Conservation (phyloP, 2,329 filamentous ascomycete genomes). For the Metarhizium humberi region DNA sequence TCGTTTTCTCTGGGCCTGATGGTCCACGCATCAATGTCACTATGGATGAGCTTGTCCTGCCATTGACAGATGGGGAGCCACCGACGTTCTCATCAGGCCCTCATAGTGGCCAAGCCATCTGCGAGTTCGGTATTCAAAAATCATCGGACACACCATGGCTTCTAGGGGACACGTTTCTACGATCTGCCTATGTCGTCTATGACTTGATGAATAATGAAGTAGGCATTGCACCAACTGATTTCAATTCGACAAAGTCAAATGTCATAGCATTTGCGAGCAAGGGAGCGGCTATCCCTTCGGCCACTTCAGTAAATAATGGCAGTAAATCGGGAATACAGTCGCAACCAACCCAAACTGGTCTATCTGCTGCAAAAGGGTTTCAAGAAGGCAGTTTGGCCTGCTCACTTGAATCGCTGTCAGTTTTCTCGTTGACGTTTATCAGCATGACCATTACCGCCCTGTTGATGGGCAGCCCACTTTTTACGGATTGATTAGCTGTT, state of each 20-base stretch:
- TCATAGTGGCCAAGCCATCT: slow-evolving; percentile 36
- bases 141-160: slow-evolving; percentile 32
- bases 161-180: slow-evolving; percentile 49
- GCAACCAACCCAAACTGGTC: slow-evolving; percentile 9
- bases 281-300: slow-evolving; percentile 40
- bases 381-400: slow-evolving; percentile 14
- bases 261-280: slow-evolving; percentile 40
- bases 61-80: slow-evolving; percentile 25
- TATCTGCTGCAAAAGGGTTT: slow-evolving; percentile 20
- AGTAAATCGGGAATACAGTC: slow-evolving; percentile 5
- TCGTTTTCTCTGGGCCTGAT: slow-evolving; percentile 39
- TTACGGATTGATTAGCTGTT: background rate
- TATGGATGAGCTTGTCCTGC: slow-evolving; percentile 48
- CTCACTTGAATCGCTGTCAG: slow-evolving; percentile 5
- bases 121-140: slow-evolving; percentile 49
- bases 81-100: slow-evolving; percentile 29
- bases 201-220: slow-evolving; percentile 50
- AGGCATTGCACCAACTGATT: slow-evolving; percentile 43
- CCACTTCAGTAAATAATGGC: slow-evolving; percentile 26
- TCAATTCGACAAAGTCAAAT: slow-evolving; percentile 41
- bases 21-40: slow-evolving; percentile 41
- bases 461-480: background rate
- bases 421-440: slow-evolving; percentile 10
- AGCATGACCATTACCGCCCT: slow-evolving; percentile 8
- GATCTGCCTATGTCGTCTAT: slow-evolving; percentile 52